These are phyloP conservation scores for Bruguiera parviflora DNA, from an alignment of 345 rosid genomes.

Conservation along the genomic window DNA sequence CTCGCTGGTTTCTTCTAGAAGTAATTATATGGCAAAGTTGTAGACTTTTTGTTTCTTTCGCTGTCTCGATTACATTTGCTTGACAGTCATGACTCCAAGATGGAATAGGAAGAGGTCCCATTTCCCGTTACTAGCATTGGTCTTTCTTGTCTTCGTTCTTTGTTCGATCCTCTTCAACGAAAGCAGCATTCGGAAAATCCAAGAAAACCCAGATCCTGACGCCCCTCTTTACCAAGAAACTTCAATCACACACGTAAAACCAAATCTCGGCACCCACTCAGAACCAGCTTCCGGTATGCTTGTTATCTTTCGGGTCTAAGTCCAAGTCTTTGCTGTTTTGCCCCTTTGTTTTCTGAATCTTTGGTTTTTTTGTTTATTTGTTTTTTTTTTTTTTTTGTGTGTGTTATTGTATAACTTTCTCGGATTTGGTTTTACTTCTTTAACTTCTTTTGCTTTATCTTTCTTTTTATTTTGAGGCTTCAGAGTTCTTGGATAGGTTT, in stretches of 20 bases:
- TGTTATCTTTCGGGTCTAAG: not conserved
- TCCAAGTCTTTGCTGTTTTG: not conserved
- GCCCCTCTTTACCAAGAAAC: slow-evolving; percentile 16
- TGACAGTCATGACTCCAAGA: slow-evolving; percentile 46
- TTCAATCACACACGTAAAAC: slow-evolving; percentile 39
- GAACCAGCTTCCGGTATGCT: slow-evolving; percentile 39
- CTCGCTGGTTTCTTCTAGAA: not conserved
- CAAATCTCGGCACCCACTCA: slow-evolving; percentile 42
- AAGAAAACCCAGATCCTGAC: slow-evolving; percentile 31
- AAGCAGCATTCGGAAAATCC: slow-evolving; percentile 52
- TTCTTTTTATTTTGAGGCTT: not conserved
- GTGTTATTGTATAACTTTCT: not conserved
- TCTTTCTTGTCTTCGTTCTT: slow-evolving; percentile 42
- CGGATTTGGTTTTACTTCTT: not conserved
- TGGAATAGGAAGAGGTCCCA: slow-evolving; percentile 72
- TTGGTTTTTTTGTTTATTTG: not conserved
- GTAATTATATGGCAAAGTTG: not conserved
- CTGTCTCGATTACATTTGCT: not conserved
- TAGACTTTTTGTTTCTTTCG: too few relatives aligned
- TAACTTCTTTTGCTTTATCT: not conserved
- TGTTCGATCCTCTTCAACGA: slow-evolving; percentile 56
- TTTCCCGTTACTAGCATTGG: slow-evolving; percentile 46
- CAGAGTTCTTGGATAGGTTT: slow-evolving; percentile 83
- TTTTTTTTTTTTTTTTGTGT: not conserved
- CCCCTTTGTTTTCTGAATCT: not conserved